Base-by-base conservation (phyloP, 1,284 basidiomycete genomes). In the Coriolopsis trogii region DNA sequence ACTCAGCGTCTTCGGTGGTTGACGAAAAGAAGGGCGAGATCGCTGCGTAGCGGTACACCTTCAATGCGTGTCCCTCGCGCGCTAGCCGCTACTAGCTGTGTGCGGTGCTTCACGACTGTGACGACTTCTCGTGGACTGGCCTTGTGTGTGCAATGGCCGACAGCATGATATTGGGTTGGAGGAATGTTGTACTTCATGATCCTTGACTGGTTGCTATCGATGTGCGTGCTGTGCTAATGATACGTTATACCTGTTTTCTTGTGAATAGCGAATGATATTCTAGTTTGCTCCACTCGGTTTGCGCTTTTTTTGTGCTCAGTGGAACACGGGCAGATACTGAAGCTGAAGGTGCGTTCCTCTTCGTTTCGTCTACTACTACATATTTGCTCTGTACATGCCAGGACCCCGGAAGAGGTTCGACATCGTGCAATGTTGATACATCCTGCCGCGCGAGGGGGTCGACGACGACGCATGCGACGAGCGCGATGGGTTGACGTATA, bases 1-100 rank as follows among this genome's bases (percentile, higher is more conserved):
- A 47, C 33, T 53, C 51, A 3, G 18, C 53, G 23, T 49, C 54
- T n/a, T 41, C 56, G 3, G 47, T 24, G 3, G 41, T 26, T 26
- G 58, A 60, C 34, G 55, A 60, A 36, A 57, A 57, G 53, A 49
- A 49, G 52, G 40, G 21, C 6, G 20, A 7, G 10, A 21, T 47
- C 13, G 6, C 41, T 23, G 51, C 30, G 28, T 52, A 41, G 39
- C n/a, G n/a, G n/a, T n/a, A n/a, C n/a, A n/a, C n/a, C n/a, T n/a
- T n/a, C n/a, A n/a, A n/a, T n/a, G n/a, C n/a, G n/a, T n/a, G 20
- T 4, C 0, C 18, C 28, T 39, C 21, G 13, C 15, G 16, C 9
- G 21, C 29, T n/a, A 12, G 20, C 13, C 10, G 15, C 20, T 15
- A 16, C 26, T 4, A n/a, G 10, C 28, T 30, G 13, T 30, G 10